Conservation (phyloP, 116 monocot species). For the Trichopus zeylanicus region DNA sequence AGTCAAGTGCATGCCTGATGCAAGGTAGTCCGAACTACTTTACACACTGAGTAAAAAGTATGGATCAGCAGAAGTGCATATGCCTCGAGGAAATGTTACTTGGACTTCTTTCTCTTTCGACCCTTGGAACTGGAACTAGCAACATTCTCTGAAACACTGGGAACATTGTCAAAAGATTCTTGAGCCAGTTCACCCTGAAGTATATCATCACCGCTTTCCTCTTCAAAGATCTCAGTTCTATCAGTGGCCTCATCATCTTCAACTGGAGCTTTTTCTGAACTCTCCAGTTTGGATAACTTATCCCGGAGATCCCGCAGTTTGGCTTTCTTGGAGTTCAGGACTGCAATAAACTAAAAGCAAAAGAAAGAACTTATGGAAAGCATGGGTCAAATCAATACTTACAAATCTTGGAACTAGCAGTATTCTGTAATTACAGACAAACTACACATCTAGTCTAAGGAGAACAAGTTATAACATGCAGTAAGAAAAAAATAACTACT, state of each 20-base stretch:
- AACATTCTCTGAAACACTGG: not conserved
- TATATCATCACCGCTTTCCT: constrained; percentile 37
- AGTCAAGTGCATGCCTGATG: too few relatives aligned
- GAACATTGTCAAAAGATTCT: not conserved
- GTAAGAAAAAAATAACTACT: too few relatives aligned
- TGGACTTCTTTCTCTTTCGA: constrained; percentile 2
- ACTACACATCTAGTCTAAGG: too few relatives aligned
- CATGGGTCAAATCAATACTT: too few relatives aligned
- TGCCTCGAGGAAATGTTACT: too few relatives aligned
- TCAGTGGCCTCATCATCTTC: constrained; percentile 42
- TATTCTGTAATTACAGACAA: too few relatives aligned
- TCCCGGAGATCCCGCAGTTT: constrained; percentile 82
- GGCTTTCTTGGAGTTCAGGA: constrained; percentile 85
- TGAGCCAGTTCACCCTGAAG: constrained; percentile 8
- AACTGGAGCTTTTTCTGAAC: constrained; percentile 26
- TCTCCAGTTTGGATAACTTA: constrained; percentile 38
- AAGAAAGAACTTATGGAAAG: not conserved
- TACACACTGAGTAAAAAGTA: too few relatives aligned
- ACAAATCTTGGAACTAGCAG: too few relatives aligned
- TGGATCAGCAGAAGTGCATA: too few relatives aligned
- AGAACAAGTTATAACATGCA: too few relatives aligned
- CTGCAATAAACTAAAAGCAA: constrained; percentile 57
- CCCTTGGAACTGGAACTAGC: not conserved
- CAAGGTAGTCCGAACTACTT: too few relatives aligned
- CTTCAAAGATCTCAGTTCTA: constrained; percentile 49